Percentiles rank a stretch among this genome's conserved stretches.
These are phyloP conservation scores for Curvularia eragrostidis DNA, from an alignment of 2,329 filamentous ascomycete genomes.

Conservation along the genomic window DNA sequence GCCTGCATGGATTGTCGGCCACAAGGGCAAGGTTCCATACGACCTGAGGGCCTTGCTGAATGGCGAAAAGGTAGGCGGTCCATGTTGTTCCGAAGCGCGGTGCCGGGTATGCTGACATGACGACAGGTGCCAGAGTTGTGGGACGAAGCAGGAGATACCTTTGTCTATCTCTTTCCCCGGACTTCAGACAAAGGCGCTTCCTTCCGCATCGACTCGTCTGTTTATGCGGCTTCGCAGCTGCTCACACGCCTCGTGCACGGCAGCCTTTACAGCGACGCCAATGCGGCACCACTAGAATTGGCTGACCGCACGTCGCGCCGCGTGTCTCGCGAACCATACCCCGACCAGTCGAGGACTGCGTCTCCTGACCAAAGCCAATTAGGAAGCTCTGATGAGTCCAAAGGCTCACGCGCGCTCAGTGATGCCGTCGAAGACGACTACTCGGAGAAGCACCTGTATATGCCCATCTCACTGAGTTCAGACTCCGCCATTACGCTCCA, in stretches of 20 bases:
- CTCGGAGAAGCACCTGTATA: conserved; percentile 62
- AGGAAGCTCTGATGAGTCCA: conserved; percentile 54
- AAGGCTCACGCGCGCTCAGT: conserved; percentile 57
- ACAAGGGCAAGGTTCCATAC: conserved; percentile 63
- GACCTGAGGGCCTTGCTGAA: conserved; percentile 59
- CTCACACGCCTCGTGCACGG: conserved; percentile 64
- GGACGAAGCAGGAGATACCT: conserved; percentile 68
- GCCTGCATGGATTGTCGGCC: conserved; percentile 65
- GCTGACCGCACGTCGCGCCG: conserved; percentile 31
- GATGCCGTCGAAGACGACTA: conserved; percentile 57
- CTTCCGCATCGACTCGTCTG: conserved; percentile 66
- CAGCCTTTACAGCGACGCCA: conserved; percentile 53
- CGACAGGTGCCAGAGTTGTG: conserved; percentile 64
- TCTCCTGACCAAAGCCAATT: conserved; percentile 44
- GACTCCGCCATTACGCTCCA: conserved; percentile 51
- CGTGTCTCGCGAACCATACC: conserved; percentile 28
- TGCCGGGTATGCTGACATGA: conserved; percentile 19
- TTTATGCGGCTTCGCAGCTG: conserved; percentile 63
- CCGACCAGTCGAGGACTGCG: conserved; percentile 41
- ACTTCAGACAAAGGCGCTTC: conserved; percentile 64
- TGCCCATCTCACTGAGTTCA: conserved; percentile 64
- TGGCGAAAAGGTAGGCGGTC: conserved; percentile 57
- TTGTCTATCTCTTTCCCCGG: conserved; percentile 67
- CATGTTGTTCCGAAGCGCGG: conserved; percentile 6
- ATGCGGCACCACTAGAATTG: conserved; percentile 25